Evolutionary conservation across 768 basidiomycete species (phyloP), one percentile per base, ranked within the genome.

Genomic region (Amylocystis lapponica): DNA sequence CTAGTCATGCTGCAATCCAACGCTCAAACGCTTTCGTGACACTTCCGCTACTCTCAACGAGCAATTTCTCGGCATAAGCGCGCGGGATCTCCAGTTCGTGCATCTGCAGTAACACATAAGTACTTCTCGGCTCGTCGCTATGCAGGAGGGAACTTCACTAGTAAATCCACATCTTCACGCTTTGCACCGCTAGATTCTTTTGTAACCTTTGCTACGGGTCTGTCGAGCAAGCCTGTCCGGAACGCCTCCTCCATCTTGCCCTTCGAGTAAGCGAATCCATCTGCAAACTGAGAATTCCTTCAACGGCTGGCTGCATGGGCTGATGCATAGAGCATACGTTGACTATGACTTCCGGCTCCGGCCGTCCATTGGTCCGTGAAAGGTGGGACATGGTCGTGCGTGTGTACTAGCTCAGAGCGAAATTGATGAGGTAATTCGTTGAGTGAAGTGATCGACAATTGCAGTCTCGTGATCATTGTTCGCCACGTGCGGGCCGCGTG

Each of bases 251-350:
- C 81, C 63, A 86, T 67, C 56, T 77, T 79, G 39, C 70, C 66
- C 58, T 84, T 86, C 20, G 76, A 77, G 54, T 83, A 86, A 8
- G 81, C 70, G 40, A 74, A 74, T 6, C 83, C 83, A 55, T 86
- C 83, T 16, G 60, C 63, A 54, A 77, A 84, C 82, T 84, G 52
- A 22, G 27, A 21, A 33, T 12, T 36, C 36, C 40, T 31, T 16
- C 44, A 22, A 41, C n/a, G n/a, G n/a, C n/a, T n/a, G n/a, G n/a
- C n/a, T n/a, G n/a, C n/a, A n/a, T n/a, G n/a, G n/a, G n/a, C n/a
- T n/a, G n/a, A n/a, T n/a, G n/a, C n/a, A n/a, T n/a, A n/a, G n/a
- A n/a, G 63, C 78, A 41, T 59, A 83, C 83, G 55, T 79, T 81
- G 44, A 79, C 68, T 49, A 86, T 83, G 29, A 86, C 76, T 49